Evolutionary conservation across 129 eudicot species (phyloP).

Genomic region (Escallonia rubra): DNA sequence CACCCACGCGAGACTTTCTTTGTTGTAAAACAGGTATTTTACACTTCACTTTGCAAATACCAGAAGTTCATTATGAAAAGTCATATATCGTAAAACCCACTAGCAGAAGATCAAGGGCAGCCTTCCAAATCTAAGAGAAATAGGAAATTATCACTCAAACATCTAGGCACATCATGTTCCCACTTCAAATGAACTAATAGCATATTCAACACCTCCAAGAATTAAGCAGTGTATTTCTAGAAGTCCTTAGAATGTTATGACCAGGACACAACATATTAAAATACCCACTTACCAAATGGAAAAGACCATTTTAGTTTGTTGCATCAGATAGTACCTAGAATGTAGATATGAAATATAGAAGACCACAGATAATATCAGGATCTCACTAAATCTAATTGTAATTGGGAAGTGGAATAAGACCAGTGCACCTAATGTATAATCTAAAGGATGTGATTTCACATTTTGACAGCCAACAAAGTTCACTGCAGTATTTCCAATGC

Average conservation of each 20-base stretch:
- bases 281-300: too few relatives aligned
- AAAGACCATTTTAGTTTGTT: too few relatives aligned
- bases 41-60: not conserved
- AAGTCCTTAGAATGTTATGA: too few relatives aligned
- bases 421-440: not conserved
- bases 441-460: not conserved
- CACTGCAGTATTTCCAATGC: conserved; percentile 79
- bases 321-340: too few relatives aligned
- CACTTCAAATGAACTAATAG: too few relatives aligned
- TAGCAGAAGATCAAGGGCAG: not conserved
- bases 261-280: too few relatives aligned
- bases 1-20: conserved; percentile 91
- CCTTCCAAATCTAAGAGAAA: not conserved
- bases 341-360: too few relatives aligned
- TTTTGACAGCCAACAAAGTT: conserved; percentile 58
- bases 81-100: not conserved
- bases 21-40: conserved; percentile 72
- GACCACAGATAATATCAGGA: too few relatives aligned
- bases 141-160: too few relatives aligned
- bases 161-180: not conserved
- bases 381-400: too few relatives aligned
- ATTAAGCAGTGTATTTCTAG: not conserved
- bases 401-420: too few relatives aligned
- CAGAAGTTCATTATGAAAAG: not conserved
- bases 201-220: not conserved